Evolutionary conservation across 306 rosid species (phyloP).

Genomic region (Sicyos edulis): DNA sequence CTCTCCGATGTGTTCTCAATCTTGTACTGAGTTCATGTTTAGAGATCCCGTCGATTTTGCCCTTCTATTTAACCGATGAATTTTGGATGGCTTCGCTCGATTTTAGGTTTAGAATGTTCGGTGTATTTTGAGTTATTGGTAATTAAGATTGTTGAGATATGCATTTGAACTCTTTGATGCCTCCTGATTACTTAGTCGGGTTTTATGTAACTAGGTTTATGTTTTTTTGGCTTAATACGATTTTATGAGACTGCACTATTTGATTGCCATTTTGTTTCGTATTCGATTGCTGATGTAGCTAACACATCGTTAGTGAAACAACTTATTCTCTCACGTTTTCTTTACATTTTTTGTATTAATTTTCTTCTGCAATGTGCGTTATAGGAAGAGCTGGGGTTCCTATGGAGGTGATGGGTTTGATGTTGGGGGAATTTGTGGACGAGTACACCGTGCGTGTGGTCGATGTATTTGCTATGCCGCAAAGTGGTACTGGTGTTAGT

Average conservation of each 20-base stretch:
- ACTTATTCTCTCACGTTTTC: too few relatives aligned
- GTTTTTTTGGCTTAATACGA: too few relatives aligned
- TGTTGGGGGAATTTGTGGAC: conserved; percentile 85
- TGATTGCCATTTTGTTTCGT: too few relatives aligned
- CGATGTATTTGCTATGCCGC: conserved; percentile 97
- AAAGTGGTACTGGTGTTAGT: conserved; percentile 94
- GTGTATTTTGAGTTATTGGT: neutral
- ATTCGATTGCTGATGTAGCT: too few relatives aligned
- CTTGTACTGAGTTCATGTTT: neutral
- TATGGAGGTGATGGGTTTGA: conserved; percentile 97
- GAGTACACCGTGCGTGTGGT: conserved; percentile 86
- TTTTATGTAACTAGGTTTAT: too few relatives aligned
- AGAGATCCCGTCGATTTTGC: neutral
- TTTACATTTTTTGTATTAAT: too few relatives aligned
- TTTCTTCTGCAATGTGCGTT: neutral
- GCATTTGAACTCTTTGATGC: too few relatives aligned
- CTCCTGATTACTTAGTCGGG: too few relatives aligned
- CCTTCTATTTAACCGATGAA: neutral
- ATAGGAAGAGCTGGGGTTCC: conserved; percentile 96
- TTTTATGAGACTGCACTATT: too few relatives aligned
- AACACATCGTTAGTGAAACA: too few relatives aligned
- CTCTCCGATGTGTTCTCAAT: neutral
- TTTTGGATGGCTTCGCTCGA: neutral
- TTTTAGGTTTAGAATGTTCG: conserved; percentile 9
- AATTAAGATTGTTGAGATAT: neutral